Evolutionary conservation across 805 yeast genomes (phyloP), one percentile per base, ranked within the genome.

Genomic region (Gaillardinia entomophila): DNA sequence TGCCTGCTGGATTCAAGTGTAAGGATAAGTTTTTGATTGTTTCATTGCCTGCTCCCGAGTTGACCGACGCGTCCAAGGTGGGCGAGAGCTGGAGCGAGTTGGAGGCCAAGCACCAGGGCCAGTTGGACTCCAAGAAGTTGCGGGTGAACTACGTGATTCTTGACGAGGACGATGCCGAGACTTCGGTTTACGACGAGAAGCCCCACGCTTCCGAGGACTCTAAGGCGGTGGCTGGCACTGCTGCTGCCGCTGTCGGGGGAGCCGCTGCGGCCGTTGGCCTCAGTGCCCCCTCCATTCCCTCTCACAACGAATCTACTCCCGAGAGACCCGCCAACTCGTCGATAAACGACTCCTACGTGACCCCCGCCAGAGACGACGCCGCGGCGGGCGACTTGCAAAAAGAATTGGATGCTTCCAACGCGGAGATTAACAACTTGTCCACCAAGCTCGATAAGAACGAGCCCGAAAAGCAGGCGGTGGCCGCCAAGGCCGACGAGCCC

Each of bases 1-100:
- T 94, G 32, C 66, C 77, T 3, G 60, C 75, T 31, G 87, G 78
- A 51, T 77, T 72, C 62, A 82, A 80, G 60, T 83, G 95, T 62
- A 83, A 80, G 57, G 97, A 92, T 63, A 92, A 92, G 66, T 92
- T 92, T 58, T 75, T 90, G 51, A 79, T 92, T 38, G 89, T 89
- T 46, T 77, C 94, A 17, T 71, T 88, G 43, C 94, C 96, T 30
- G 76, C 87, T 39, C 78, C 82, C 12, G 73, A 69, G 35, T 57
- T 75, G 40, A 72, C 72, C 40, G 78, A 76, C 32, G 65, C 73
- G 27, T 51, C 71, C 17, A 67, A 57, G 46, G 81, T 85, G 31
- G 73, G 85, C 31, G 81, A 79, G 30, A 61, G 73, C 48, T 88
- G 96, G 96, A 51, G 82, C n/a, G 64, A 71, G 34, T 70, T 87